Conservation (phyloP, 176 grass and related monocot species). For the Triticum timopheevii region DNA sequence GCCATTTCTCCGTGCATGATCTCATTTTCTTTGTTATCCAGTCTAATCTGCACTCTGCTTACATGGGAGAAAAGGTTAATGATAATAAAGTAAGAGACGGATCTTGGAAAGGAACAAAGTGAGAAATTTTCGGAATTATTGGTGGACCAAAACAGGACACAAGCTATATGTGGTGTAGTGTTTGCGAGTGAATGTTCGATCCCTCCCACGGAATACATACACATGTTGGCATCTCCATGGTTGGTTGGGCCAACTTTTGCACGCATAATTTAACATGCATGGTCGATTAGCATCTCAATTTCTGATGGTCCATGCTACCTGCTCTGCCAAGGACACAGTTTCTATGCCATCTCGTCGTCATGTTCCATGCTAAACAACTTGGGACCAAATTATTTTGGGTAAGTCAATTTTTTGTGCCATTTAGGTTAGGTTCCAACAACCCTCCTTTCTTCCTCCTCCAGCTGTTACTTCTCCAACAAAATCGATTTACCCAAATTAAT, state of each 20-base stretch:
- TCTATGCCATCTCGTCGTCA: background rate
- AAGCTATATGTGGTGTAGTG: background rate
- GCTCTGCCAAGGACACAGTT: background rate
- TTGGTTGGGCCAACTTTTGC: background rate
- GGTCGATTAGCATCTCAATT: background rate
- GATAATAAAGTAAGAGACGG: background rate
- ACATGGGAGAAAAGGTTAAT: background rate
- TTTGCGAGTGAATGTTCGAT: background rate
- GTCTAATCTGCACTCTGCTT: background rate
- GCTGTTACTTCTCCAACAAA: too few species aligned
- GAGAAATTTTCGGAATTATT: background rate
- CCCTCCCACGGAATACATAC: background rate
- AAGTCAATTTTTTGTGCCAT: too few species aligned
- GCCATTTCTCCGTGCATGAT: background rate
- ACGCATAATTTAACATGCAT: too few species aligned
- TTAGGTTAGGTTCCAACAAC: too few species aligned
- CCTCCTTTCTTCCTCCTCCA: too few species aligned
- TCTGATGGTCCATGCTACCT: background rate
- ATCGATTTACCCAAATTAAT: too few species aligned
- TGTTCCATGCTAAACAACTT: background rate
- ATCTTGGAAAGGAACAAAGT: background rate
- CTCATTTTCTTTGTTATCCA: background rate
- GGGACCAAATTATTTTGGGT: too few species aligned
- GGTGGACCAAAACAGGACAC: background rate
- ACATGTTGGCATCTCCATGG: background rate